Base-by-base conservation (phyloP, 257 asterid species). In the Jacaranda copaia region DNA sequence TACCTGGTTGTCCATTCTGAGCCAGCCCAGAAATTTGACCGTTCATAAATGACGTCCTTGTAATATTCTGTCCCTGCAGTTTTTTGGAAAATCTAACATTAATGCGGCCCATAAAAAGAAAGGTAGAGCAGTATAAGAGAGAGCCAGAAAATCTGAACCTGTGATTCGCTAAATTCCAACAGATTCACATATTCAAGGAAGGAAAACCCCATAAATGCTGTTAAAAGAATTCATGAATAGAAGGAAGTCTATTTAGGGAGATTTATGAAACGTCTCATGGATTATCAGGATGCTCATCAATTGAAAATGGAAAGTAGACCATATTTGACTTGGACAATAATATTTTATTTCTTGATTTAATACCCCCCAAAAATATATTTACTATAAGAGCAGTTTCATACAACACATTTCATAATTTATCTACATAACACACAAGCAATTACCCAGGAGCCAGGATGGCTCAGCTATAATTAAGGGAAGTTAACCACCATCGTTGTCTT, bases 1-100 rank as follows among this genome's bases (percentile, higher is more conserved):
- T 25, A 75, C 97, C 85, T 10, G 87, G 75, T 75, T 91, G 97
- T 70, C 96, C 98, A 84, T 91, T 93, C 86, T 91, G 99, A 80
- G 91, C 82, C 85, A 90, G 79, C 66, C 93, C 91, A 66, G 97
- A 84, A 58, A 90, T 78, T 77, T 88, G 96, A 69, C 85, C 79
- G 69, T 84, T 93, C 89, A 89, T 85, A 78, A 88, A 91, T 66
- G 98, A 85, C 35, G 96, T 73, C 88, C 96, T 84, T 49, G 92
- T 74, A 32, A 93, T 82, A 81, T 82, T 90, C 82, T 90, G 97
- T 4, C 87, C 92, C 91, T 92, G 97, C 72, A 89, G 32, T 83
- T 87, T 80, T 76, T 75, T 73, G 46, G 15, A 72, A 42, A 43
- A 35, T 1, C 3, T 6, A 58, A 74, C 67, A 82, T 74, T 81